phyloP scores from a whole-genome alignment of 2,329 filamentous ascomycete genomes.

The Thielaviopsis populi region DNA sequence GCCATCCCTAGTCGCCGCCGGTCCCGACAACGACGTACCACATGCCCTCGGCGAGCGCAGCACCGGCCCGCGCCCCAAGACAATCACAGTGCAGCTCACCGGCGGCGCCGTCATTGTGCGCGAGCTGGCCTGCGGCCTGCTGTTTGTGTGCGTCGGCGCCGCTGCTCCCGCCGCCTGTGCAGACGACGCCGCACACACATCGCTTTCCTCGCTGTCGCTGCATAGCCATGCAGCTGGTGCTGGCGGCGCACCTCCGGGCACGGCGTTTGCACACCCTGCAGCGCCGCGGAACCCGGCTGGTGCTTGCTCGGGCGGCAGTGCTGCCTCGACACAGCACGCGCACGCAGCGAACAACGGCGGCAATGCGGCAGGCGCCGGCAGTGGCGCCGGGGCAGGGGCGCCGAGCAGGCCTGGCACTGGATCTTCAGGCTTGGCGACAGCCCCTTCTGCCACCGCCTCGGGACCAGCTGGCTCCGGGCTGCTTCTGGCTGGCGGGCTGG shows the following conservation, averaged over 20 bases:
- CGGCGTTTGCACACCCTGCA: neutral
- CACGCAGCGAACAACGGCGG: neutral
- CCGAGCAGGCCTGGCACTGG: neutral
- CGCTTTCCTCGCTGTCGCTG: conserved; percentile 11
- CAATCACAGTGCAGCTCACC: conserved; percentile 44
- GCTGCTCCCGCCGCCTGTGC: conserved; percentile 20
- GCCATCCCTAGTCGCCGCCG: neutral
- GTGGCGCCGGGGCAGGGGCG: neutral
- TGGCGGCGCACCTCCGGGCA: neutral
- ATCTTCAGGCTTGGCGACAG: conserved; percentile 13
- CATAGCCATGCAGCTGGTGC: neutral
- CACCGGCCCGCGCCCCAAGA: conserved; percentile 19
- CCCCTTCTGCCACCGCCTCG: conserved; percentile 11
- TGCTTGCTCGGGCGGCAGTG: neutral
- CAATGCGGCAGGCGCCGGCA: neutral
- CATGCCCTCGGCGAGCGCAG: neutral
- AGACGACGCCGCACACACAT: conserved; percentile 4
- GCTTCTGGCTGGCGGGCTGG: conserved; percentile 19
- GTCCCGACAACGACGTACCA: neutral
- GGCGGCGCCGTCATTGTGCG: conserved; percentile 45
- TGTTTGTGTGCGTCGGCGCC: conserved; percentile 46
- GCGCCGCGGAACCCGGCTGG: neutral
- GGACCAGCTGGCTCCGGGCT: conserved; percentile 19
- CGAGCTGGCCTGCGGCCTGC: conserved; percentile 40
- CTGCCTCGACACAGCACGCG: neutral